Percentiles rank a stretch among this genome's conserved stretches.
Evolutionary conservation across 192 early-diverging fungal species (phyloP).

Genomic region (Phycomyces blakesleeanus): DNA sequence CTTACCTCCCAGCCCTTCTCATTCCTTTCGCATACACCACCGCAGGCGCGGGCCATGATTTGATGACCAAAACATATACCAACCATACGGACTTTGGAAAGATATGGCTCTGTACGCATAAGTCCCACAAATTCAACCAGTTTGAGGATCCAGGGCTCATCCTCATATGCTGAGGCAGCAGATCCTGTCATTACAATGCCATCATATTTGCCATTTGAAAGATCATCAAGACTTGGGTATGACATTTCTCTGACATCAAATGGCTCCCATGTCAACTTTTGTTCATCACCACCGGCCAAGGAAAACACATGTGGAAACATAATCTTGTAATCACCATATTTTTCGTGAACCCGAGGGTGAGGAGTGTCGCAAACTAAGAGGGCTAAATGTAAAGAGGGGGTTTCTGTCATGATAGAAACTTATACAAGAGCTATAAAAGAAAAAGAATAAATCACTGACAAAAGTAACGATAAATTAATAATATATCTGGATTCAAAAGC

Average conservation of each 20-base stretch:
- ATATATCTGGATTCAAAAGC: neutral
- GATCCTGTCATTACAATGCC: constrained; percentile 55
- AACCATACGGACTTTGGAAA: constrained; percentile 45
- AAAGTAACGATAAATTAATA: no score
- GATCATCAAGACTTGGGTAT: constrained; percentile 30
- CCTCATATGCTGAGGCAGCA: constrained; percentile 59
- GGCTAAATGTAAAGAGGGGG: constrained; percentile 33
- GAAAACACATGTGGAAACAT: constrained; percentile 36
- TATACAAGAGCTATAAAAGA: neutral
- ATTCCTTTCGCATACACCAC: constrained; percentile 55
- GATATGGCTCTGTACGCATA: neutral
- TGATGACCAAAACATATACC: constrained; percentile 89
- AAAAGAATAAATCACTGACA: neutral
- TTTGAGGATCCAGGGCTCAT: constrained; percentile 62
- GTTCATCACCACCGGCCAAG: constrained; percentile 17
- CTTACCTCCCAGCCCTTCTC: constrained; percentile 72
- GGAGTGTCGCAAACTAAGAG: constrained; percentile 50
- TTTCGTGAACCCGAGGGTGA: constrained; percentile 36
- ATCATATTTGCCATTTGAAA: constrained; percentile 38
- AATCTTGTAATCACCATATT: constrained; percentile 43
- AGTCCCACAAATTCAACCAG: constrained; percentile 42
- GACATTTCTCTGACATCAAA: constrained; percentile 43
- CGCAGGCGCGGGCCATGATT: constrained; percentile 65
- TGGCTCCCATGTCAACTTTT: constrained; percentile 21
- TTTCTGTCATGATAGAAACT: neutral